Conservation (phyloP, 2,329 filamentous ascomycete species). For the Amauroascus niger region DNA sequence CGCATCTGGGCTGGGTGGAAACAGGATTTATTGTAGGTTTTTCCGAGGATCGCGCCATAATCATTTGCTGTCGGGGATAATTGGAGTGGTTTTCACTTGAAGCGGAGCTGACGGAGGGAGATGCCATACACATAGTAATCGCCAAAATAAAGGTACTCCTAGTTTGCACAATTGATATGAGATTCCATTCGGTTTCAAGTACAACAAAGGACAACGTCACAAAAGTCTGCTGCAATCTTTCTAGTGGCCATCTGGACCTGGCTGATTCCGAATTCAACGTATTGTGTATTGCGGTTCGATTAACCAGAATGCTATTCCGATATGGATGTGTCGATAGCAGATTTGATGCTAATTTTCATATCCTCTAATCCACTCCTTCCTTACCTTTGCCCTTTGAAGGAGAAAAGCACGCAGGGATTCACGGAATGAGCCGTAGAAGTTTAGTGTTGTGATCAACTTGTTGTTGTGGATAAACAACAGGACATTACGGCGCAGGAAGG, state of each 20-base stretch:
- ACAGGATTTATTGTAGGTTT: no score
- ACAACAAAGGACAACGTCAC: not conserved
- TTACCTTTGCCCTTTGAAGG: not conserved
- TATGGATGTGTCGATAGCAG: not conserved
- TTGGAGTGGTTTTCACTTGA: not conserved
- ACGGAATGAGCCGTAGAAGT: no score
- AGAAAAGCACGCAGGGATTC: no score
- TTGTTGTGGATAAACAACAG: not conserved
- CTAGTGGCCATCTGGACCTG: not conserved
- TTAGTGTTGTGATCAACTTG: no score
- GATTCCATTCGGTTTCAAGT: constrained; percentile 20
- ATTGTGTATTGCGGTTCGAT: no score
- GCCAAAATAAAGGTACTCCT: constrained; percentile 39
- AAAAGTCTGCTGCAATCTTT: not conserved
- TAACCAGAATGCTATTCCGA: not conserved
- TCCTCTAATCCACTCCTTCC: not conserved
- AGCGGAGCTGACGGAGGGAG: constrained; percentile 1
- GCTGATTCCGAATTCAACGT: not conserved
- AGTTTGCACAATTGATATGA: constrained; percentile 24
- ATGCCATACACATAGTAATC: constrained; percentile 38
- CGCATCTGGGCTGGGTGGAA: not conserved
- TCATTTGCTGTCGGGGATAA: not conserved
- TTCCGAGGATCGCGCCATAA: not conserved
- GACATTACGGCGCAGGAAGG: not conserved
- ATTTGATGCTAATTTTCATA: not conserved